Conservation (phyloP, 2,329 filamentous ascomycete genomes). For the Scytalidium lignicola region DNA sequence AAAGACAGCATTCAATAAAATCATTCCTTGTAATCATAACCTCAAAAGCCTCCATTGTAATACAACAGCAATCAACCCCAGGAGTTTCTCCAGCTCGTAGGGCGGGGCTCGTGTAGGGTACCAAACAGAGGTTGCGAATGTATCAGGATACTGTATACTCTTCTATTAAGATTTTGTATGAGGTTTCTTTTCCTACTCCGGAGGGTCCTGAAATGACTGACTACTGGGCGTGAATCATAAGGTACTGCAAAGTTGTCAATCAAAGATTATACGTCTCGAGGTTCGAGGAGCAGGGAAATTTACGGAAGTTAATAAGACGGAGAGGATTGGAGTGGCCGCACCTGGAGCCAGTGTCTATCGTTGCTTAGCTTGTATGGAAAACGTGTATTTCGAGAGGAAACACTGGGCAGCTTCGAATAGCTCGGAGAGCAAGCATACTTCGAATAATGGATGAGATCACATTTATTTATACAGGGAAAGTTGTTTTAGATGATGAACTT, state of each 20-base stretch:
- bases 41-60: conserved; percentile 61
- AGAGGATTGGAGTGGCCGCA: no score
- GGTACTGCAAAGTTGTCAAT: conserved; percentile 1
- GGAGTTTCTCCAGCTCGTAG: conserved; percentile 72
- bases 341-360: no score
- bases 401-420: no score
- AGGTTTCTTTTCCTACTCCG: conserved; percentile 76
- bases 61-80: conserved; percentile 79
- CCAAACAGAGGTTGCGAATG: conserved; percentile 55
- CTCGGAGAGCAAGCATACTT: no score
- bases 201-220: conserved; percentile 79
- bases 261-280: no score
- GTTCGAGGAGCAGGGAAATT: no score
- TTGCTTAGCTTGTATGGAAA: no score
- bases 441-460: no score
- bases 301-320: no score
- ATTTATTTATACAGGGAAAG: no score
- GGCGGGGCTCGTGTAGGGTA: conserved; percentile 75
- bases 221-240: conserved; percentile 50
- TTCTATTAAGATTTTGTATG: conserved; percentile 66
- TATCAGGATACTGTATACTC: conserved; percentile 50
- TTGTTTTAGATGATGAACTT: neutral
- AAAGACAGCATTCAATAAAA: conserved; percentile 80
- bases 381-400: no score
- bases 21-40: conserved; percentile 61